Evolutionary conservation across 2,329 filamentous ascomycete species (phyloP).

Genomic region (Fusarium austroafricanum): DNA sequence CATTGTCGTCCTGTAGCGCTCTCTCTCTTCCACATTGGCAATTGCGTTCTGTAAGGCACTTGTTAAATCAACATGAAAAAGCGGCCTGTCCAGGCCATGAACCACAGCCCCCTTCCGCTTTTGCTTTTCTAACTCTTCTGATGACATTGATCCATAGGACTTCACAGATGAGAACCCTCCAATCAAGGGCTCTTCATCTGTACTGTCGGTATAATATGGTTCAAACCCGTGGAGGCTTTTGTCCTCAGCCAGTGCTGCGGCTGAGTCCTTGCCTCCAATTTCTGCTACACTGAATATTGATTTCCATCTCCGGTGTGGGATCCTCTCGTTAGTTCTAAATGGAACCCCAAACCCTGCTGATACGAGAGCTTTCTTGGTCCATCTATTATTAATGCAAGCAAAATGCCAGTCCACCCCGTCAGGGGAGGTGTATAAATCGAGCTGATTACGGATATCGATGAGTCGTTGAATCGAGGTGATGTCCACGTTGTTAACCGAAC

Average conservation of each 20-base stretch:
- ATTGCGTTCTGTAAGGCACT: constrained; percentile 90
- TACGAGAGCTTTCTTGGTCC: constrained; percentile 91
- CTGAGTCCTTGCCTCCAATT: constrained; percentile 77
- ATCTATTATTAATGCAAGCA: constrained; percentile 87
- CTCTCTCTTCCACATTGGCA: constrained; percentile 75
- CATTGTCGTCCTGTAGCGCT: constrained; percentile 46
- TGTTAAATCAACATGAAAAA: constrained; percentile 94
- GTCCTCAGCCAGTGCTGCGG: constrained; percentile 74
- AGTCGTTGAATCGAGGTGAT: constrained; percentile 92
- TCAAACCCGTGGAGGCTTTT: constrained; percentile 59
- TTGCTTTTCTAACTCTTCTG: constrained; percentile 49
- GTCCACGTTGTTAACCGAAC: constrained; percentile 92
- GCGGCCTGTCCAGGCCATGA: constrained; percentile 86
- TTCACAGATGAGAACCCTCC: constrained; percentile 9
- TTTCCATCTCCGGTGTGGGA: constrained; percentile 78
- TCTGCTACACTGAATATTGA: constrained; percentile 96
- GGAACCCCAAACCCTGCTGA: constrained; percentile 91
- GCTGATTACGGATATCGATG: constrained; percentile 93
- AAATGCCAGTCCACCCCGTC: constrained; percentile 94
- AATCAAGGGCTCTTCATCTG: constrained; percentile 54
- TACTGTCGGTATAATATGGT: constrained; percentile 48
- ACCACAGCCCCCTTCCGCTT: constrained; percentile 72
- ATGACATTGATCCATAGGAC: constrained; percentile 34
- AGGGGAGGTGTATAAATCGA: constrained; percentile 85
- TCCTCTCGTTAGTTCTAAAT: constrained; percentile 57